Evolutionary conservation across 2,329 filamentous ascomycete genomes (phyloP), one percentile per base, ranked within the genome.

Genomic region (Ophiosphaerella herpotricha): DNA sequence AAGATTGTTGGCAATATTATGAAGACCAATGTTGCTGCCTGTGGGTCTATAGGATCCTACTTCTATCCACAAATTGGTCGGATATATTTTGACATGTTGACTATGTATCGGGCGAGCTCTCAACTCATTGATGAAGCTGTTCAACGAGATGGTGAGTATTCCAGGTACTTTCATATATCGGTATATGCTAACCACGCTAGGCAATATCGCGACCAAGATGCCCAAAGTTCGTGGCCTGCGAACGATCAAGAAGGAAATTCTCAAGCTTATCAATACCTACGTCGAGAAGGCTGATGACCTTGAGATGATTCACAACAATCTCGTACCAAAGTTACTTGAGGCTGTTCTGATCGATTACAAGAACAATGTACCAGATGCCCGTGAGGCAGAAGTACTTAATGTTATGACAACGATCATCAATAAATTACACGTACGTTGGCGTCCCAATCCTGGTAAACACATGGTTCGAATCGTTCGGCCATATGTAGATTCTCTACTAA

Each of bases 11-110:
- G 94, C 60, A 99, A 99, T 76, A 97, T 99, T 71, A 99, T 99
- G 94, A 99, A 99, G 83, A 99, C 94, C 1, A 99, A 99, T 66
- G 94, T 99, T 4, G 93, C 95, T n/a, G 94, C 94, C 32, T 99
- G 94, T 74, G 90, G 90, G 32, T 97, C 94, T 0, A 94, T 99
- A 50, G 94, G 95, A 31, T 86, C 90, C 44, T 99, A 97, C 77
- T 99, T 99, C 75, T 97, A 96, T 69, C 93, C 94, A 11, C 94
- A 99, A 72, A 96, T 99, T 63, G 94, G 93, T 35, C 88, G 91
- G 49, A 97, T 99, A 63, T 99, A 97, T 74, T 86, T 95, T 61
- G 94, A 99, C 71, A 97, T 99, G 93, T 80, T 99, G 49, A 93
- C 94, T 67, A 99, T 99, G 95, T 99, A 97, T 75, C 89, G 91